Base-by-base conservation (phyloP, 129 eudicot genomes). In the Erigeron canadensis region DNA sequence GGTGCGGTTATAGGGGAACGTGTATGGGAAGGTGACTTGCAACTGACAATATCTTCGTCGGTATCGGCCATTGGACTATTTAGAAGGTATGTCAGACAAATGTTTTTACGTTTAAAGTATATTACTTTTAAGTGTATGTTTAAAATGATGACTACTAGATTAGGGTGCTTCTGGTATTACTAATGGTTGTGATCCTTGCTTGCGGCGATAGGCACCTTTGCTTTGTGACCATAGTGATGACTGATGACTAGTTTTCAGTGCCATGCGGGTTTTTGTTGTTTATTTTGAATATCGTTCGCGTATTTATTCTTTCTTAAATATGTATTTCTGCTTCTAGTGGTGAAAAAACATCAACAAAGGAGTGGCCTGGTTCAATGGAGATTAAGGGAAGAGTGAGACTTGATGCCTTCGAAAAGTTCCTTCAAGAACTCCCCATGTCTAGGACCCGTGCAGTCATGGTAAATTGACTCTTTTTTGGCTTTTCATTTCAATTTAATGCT, bases 371-470 rank as follows among this genome's bases (percentile, higher is more conserved):
- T 39, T 81, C 84, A 13, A 81, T 91, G 44, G 97, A 91, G 73
- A 83, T 91, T 75, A 91, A 91, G 82, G 97, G 97, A 3, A 78
- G 91, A 75, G 97, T 91, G 65, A 86, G 87, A 77, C 87, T 88
- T 37, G 96, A 86, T 61, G 91, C 96, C 1, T 91, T 91, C 80
- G 91, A 86, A 57, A 88, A 88, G 75, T 91, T 91, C 51, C 72
- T 91, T 42, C 90, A 85, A 85, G 91, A 85, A 57, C 96, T 91
- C 56, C 97, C 96, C 13, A 88, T 78, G 88, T 91, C 97, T 13
- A 88, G 97, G 72, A 84, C 87, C 44, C 96, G 96, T 79, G 94
- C 97, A 54, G 88, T 88, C 82, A 88, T 91, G 97, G 97, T 91
- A 91, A 72, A 41, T 63, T 56, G 66, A 74, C 75, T 79, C 56